Base-by-base conservation (phyloP, 306 rosid genomes). In the Cicer cuneatum region DNA sequence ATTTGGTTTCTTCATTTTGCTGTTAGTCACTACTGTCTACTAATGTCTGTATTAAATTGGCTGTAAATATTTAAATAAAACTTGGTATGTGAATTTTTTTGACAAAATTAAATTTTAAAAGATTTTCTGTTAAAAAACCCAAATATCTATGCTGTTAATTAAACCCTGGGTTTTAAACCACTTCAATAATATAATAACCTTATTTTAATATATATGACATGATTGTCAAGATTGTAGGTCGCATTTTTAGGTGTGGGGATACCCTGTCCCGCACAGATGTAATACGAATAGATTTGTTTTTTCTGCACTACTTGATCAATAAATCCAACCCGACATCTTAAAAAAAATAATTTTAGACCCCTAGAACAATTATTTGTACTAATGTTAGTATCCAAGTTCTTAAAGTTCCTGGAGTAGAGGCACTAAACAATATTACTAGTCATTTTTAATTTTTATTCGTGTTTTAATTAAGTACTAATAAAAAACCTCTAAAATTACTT, bases 291-390 rank as follows among this genome's bases (percentile, higher is more conserved):
- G 7, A 39, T 63, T 63, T 63, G 69, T 63, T 63, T 63, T 63
- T 40, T 63, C 9, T 63, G 49, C 46, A 63, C 69, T 10, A 40
- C 49, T 63, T 63, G 49, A 63, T 40, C 47, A 39, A 63, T 63
- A 63, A 63, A 40, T 63, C 69, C 69, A 63, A 40, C 35, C 16
- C 10, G 69, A 38, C 13, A 5, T 29, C 33, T 40, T 63, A 40
- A 39, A 39, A 37, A 41, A 14, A 48, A 9, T 5, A 40, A 63
- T 39, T 61, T 29, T 61, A 61, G 66, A 12, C 66, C 43, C 12
- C 21, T 38, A n/a, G 29, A 39, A 38, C 19, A 39, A 63, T 63
- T 15, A 39, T 63, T 63, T 63, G 69, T 40, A 63, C 35, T 29
- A 29, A 11, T 11, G 10, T 9, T 57, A 29, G 1, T 29, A 33